Percentiles rank a stretch among this genome's conserved stretches.
Evolutionary conservation across 306 rosid species (phyloP).

Genomic region (Chamaecrista fasciculata): DNA sequence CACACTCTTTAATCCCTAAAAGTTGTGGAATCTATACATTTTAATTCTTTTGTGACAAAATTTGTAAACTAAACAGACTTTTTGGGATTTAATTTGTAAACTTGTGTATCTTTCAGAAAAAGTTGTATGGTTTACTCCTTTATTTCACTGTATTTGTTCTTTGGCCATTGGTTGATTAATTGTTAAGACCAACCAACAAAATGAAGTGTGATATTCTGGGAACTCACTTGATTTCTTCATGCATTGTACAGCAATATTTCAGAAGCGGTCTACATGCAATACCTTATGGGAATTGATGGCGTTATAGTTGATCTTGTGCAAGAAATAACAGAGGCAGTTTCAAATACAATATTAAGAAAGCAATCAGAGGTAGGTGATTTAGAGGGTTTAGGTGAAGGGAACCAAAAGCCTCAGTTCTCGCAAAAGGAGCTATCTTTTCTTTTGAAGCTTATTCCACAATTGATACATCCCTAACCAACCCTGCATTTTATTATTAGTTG

Average conservation of each 20-base stretch:
- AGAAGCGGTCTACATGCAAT: slow-evolving; percentile 87
- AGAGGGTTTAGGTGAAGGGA: slow-evolving; percentile 43
- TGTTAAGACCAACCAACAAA: not conserved
- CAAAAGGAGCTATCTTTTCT: slow-evolving; percentile 76
- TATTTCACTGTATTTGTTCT: too few species aligned
- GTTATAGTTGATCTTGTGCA: slow-evolving; percentile 81
- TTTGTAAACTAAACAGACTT: too few species aligned
- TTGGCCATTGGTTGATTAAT: too few species aligned
- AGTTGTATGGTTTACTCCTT: too few species aligned
- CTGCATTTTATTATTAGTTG: not conserved
- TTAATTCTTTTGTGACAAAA: too few species aligned
- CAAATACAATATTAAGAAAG: slow-evolving; percentile 50
- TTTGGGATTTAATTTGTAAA: too few species aligned
- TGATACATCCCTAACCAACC: slow-evolving; percentile 44
- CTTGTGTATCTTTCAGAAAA: too few species aligned
- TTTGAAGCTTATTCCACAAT: slow-evolving; percentile 74
- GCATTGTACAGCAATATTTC: slow-evolving; percentile 67
- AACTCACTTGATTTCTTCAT: not conserved
- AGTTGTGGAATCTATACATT: too few species aligned
- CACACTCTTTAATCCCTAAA: too few species aligned
- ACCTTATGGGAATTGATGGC: slow-evolving; percentile 89
- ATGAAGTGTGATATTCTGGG: not conserved
- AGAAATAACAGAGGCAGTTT: slow-evolving; percentile 74
- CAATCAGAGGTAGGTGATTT: slow-evolving; percentile 31
- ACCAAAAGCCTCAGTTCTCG: slow-evolving; percentile 69